Evolutionary conservation across 2,329 filamentous ascomycete species (phyloP).

Genomic region (Ophiostoma himal-ulmi): DNA sequence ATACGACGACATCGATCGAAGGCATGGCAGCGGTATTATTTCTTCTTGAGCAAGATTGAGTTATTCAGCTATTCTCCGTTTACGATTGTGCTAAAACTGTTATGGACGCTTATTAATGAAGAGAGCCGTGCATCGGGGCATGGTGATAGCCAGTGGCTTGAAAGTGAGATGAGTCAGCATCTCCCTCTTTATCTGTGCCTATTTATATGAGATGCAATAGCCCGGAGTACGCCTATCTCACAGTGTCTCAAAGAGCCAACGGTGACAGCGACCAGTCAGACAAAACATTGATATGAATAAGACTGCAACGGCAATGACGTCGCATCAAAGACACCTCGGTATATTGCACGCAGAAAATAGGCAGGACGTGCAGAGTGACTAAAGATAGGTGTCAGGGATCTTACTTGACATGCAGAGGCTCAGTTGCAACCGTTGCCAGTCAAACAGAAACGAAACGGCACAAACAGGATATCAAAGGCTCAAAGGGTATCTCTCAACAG

Average conservation of each 20-base stretch:
- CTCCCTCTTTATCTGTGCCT: too few species aligned
- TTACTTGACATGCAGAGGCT: background rate
- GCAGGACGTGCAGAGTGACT: background rate
- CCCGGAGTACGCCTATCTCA: background rate
- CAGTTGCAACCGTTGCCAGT: background rate
- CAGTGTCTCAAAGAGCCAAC: background rate
- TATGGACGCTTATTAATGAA: too few species aligned
- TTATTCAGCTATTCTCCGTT: background rate
- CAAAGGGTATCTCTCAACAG: background rate
- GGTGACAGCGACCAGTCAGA: background rate
- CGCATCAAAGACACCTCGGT: background rate
- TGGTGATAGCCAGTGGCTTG: too few species aligned
- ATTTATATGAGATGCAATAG: too few species aligned
- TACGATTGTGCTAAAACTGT: too few species aligned
- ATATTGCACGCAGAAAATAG: background rate
- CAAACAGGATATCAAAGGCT: background rate
- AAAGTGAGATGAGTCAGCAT: too few species aligned
- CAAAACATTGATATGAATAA: background rate
- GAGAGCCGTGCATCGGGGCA: too few species aligned
- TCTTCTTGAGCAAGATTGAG: background rate
- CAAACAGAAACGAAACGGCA: background rate
- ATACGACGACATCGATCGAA: slow-evolving; percentile 7
- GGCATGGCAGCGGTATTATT: background rate
- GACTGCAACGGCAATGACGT: background rate
- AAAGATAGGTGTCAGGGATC: too few species aligned